A percentile compares a stretch with the other conserved stretches of the same genome.
These are phyloP conservation scores for Malania oleifera DNA, from an alignment of 164 flowering plant genomes.

Conservation along the genomic window DNA sequence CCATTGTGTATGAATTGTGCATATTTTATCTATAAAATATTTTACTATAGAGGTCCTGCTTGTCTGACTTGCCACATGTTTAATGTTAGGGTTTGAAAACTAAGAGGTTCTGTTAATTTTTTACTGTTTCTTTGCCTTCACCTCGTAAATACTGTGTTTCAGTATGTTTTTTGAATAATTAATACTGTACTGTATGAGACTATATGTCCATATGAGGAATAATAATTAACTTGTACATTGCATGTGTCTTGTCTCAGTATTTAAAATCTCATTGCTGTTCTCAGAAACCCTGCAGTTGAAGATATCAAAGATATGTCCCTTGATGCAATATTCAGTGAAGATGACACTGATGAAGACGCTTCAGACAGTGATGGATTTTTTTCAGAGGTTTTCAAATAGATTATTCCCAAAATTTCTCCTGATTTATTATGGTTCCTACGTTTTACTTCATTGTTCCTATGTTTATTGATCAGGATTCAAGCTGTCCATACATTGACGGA, in stretches of 20 bases:
- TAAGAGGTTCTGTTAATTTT: too few species aligned
- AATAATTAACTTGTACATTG: background rate
- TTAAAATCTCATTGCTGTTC: slow-evolving; percentile 7
- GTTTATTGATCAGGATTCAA: slow-evolving; percentile 38
- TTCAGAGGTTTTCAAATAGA: slow-evolving; percentile 59
- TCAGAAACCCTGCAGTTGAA: slow-evolving; percentile 34
- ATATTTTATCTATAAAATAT: too few species aligned
- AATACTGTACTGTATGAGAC: too few species aligned
- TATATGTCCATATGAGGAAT: too few species aligned
- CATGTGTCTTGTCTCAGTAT: too few species aligned
- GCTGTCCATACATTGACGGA: slow-evolving; percentile 22
- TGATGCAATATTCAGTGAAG: slow-evolving; percentile 49
- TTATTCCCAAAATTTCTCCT: background rate
- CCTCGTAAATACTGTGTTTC: too few species aligned
- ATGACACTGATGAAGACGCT: slow-evolving; percentile 46
- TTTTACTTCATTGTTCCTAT: slow-evolving; percentile 1
- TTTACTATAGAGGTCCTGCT: too few species aligned
- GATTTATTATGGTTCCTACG: background rate
- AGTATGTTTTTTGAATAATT: too few species aligned
- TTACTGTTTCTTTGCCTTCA: too few species aligned
- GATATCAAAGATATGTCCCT: slow-evolving; percentile 40
- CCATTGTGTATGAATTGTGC: too few species aligned
- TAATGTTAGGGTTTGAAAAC: too few species aligned
- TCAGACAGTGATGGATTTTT: slow-evolving; percentile 91
- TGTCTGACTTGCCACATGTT: too few species aligned